Conservation (phyloP, 148 eudicot species). For the Cornus florida region DNA sequence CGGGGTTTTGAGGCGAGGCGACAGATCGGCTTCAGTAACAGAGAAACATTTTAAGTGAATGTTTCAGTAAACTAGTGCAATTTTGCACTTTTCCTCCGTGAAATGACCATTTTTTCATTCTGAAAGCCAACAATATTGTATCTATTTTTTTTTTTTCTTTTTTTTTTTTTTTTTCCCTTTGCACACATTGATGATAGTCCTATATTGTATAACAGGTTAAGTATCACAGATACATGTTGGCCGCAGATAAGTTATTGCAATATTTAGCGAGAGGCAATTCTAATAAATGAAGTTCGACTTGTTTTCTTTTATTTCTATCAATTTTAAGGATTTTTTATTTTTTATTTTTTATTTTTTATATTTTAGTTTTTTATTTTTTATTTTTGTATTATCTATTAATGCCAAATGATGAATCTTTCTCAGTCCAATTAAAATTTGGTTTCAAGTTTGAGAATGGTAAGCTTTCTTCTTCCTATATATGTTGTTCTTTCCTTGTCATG, state of each 20-base stretch:
- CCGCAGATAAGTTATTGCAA: background rate
- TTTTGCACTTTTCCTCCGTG: background rate
- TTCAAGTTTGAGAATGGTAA: no score
- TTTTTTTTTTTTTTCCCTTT: background rate
- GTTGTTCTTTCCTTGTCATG: no score
- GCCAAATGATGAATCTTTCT: background rate
- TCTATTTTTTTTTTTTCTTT: background rate
- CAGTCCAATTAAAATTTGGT: background rate
- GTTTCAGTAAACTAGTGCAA: no score
- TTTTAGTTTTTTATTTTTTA: background rate
- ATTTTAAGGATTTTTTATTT: background rate
- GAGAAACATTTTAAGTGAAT: background rate
- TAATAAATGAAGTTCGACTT: no score
- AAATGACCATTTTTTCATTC: no score
- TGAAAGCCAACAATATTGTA: background rate
- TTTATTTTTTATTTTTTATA: background rate
- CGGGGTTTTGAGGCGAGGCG: background rate
- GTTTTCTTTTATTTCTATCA: background rate
- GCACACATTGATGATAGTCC: background rate
- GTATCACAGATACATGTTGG: background rate
- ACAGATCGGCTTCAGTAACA: background rate
- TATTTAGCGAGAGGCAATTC: background rate
- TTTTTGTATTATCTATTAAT: no score
- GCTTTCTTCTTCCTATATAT: no score
- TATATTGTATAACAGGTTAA: background rate